Conservation (phyloP, 2,329 filamentous ascomycete genomes). For the Cladosporium sp. region DNA sequence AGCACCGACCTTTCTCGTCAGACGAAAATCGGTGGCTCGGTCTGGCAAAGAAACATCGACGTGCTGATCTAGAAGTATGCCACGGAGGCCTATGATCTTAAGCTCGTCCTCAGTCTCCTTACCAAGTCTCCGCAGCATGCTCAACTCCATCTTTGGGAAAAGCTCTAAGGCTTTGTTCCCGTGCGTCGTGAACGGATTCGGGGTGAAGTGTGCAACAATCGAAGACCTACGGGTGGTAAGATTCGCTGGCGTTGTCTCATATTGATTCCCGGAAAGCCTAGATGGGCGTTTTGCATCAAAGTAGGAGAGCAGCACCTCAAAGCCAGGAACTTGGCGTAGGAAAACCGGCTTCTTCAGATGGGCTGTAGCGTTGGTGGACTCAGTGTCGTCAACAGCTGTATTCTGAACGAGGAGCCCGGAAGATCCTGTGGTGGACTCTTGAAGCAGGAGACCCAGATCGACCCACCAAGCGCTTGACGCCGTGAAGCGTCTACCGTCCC, state of each 20-base stretch:
- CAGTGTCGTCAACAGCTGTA: background rate
- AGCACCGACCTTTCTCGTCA: constrained; percentile 15
- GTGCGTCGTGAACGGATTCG: constrained; percentile 14
- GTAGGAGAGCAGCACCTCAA: constrained; percentile 17
- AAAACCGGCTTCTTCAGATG: background rate
- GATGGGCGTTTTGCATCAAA: constrained; percentile 11
- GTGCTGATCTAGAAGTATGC: background rate
- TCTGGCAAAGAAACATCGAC: constrained; percentile 18
- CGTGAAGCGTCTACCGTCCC: background rate
- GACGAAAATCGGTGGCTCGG: constrained; percentile 21
- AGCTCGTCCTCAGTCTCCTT: background rate
- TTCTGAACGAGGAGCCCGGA: background rate
- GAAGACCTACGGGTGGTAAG: background rate
- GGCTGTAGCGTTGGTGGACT: background rate
- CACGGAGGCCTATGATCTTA: constrained; percentile 7
- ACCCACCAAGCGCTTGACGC: background rate
- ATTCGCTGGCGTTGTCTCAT: background rate
- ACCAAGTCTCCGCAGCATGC: constrained; percentile 4
- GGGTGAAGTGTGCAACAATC: constrained; percentile 17
- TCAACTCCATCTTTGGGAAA: constrained; percentile 17
- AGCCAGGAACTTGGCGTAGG: constrained; percentile 7
- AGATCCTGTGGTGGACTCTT: background rate
- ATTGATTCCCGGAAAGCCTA: background rate
- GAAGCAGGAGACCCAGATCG: background rate
- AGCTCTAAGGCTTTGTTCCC: constrained; percentile 7